Conservation (phyloP, 1,284 basidiomycete genomes). For the Mycena citricolor region DNA sequence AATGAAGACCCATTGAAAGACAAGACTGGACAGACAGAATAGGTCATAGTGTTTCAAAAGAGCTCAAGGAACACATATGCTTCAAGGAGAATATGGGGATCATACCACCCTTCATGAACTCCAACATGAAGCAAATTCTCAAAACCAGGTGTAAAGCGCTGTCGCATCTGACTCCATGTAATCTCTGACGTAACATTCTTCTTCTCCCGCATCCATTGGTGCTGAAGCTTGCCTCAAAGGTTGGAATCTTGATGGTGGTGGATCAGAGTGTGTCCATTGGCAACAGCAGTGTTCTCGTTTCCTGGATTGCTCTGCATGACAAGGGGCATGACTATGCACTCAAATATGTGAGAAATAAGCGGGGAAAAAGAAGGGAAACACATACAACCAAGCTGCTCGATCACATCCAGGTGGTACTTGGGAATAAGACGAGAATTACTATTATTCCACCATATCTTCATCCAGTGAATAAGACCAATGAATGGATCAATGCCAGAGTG, state of each 20-base stretch:
- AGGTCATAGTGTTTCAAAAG: neutral
- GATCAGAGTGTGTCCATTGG: conserved; percentile 32
- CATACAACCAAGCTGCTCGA: conserved; percentile 27
- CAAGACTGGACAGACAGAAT: conserved; percentile 26
- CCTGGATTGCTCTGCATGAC: conserved; percentile 36
- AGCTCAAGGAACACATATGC: conserved; percentile 28
- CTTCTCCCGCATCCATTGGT: conserved; percentile 29
- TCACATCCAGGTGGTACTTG: conserved; percentile 32
- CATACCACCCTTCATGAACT: conserved; percentile 31
- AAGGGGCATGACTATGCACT: conserved; percentile 28
- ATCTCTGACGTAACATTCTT: conserved; percentile 33
- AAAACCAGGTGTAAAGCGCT: conserved; percentile 30
- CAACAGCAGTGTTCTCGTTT: conserved; percentile 32
- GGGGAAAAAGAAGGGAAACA: conserved; percentile 11
- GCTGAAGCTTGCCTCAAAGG: conserved; percentile 32
- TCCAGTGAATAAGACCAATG: too few relatives aligned
- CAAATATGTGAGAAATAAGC: neutral
- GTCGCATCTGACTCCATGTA: conserved; percentile 26
- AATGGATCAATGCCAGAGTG: too few relatives aligned
- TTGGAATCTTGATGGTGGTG: conserved; percentile 30
- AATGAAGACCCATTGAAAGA: conserved; percentile 38
- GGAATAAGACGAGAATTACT: conserved; percentile 35
- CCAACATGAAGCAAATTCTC: conserved; percentile 32
- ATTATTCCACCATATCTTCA: conserved; percentile 43
- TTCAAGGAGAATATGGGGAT: conserved; percentile 29